Conservation (phyloP, 768 basidiomycete genomes). For the Dioszegia crocea region DNA sequence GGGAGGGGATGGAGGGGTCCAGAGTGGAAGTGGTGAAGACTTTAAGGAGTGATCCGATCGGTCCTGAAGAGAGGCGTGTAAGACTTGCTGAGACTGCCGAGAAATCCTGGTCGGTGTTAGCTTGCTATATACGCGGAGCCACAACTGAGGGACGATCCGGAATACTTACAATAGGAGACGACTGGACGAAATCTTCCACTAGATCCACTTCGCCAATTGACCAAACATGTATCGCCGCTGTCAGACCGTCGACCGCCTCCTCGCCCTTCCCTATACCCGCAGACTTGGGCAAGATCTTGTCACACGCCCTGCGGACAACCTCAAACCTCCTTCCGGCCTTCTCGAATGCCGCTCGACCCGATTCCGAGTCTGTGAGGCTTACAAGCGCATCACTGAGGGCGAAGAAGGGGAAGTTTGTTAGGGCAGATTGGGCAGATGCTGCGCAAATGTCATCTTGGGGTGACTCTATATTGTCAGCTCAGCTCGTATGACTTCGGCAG, state of each 20-base stretch:
- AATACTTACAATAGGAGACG: slow-evolving; percentile 13
- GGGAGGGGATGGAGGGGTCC: neutral
- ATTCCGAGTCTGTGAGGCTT: slow-evolving; percentile 5
- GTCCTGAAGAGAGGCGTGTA: slow-evolving; percentile 1
- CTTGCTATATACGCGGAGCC: neutral
- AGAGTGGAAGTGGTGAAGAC: neutral
- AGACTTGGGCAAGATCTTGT: no score
- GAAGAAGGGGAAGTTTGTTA: neutral
- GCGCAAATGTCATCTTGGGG: neutral
- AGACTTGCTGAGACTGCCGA: neutral
- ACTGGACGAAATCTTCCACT: slow-evolving; percentile 9
- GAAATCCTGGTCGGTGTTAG: slow-evolving; percentile 7
- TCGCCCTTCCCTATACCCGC: no score
- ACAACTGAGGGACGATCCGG: neutral
- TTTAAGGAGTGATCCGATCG: slow-evolving; percentile 15
- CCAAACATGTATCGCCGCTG: neutral
- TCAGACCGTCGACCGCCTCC: neutral
- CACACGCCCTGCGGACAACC: slow-evolving; percentile 23
- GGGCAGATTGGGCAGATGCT: slow-evolving; percentile 7
- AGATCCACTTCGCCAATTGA: slow-evolving; percentile 6
- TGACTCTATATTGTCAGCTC: neutral
- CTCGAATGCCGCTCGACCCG: slow-evolving; percentile 5
- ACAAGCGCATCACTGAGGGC: slow-evolving; percentile 11
- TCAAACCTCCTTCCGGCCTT: slow-evolving; percentile 30
- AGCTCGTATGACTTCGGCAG: neutral